A percentile compares a stretch with the other conserved stretches of the same genome.
phyloP scores from a whole-genome alignment of 306 rosid genomes.

The Vigna reflexopilosa region DNA sequence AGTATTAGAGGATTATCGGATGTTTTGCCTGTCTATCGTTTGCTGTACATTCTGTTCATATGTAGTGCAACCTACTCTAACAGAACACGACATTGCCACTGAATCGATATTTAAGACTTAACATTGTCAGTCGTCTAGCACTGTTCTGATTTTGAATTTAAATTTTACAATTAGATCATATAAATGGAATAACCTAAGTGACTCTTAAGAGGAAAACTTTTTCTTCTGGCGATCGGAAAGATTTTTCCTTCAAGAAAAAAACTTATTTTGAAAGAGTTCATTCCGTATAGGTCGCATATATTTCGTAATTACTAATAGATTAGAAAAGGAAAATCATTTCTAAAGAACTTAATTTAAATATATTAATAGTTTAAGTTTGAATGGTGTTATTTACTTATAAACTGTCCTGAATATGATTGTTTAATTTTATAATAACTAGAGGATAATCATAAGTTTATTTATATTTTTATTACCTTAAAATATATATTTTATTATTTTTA shows the following conservation, averaged over 20 bases:
- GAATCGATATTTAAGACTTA: slow-evolving; percentile 28
- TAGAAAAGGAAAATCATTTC: background rate
- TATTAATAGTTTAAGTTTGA: background rate
- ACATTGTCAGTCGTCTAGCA: background rate
- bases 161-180: background rate
- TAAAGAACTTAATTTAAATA: background rate
- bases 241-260: background rate
- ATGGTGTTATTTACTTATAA: background rate
- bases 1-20: slow-evolving; percentile 18
- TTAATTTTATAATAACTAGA: background rate
- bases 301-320: background rate
- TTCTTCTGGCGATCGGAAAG: background rate
- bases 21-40: slow-evolving; percentile 10
- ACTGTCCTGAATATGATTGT: background rate
- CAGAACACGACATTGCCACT: slow-evolving; percentile 11
- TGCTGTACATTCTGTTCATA: slow-evolving; percentile 57
- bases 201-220: background rate
- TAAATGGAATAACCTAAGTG: background rate
- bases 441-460: too few relatives aligned
- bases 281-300: background rate
- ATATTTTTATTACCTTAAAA: too few relatives aligned
- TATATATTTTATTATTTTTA: too few relatives aligned
- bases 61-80: slow-evolving; percentile 33
- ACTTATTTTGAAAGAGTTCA: background rate
- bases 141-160: background rate